Evolutionary conservation across 371 early-diverging fungal species (phyloP), one percentile per base, ranked within the genome.

Genomic region (Chytridiales sp.): DNA sequence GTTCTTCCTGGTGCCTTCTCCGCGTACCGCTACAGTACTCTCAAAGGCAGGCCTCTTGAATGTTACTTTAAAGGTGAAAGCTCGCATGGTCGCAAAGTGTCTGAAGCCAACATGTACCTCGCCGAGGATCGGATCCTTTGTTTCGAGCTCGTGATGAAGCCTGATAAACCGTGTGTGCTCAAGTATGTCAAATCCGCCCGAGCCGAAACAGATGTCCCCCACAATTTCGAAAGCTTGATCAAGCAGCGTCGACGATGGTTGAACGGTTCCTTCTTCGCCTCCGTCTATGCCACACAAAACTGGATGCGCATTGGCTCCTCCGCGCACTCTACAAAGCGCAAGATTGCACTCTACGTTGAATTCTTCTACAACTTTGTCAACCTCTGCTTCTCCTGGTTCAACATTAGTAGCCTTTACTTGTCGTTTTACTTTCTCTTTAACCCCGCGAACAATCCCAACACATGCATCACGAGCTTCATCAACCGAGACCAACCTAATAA

Each of bases 241-340:
- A 62, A 56, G 4, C 95, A 94, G 74, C 85, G 94, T 53, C 82
- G 95, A 49, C 84, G 95, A 50, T 95, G 95, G 95, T 75, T 95
- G 36, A 95, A 95, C 69, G 95, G 95, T n/a, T 92, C 93, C 4
- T 92, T 93, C 79, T 95, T 95, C 82, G 95, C 95, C 2, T 86
- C 89, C 19, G 80, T 94, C 36, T 47, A 46, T 24, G 57, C 57
- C n/a, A 35, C 47, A 9, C 47, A 44, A 21, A 56, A 56, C 26
- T 9, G 21, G 11, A 17, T 5, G 5, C 24, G 57, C 9, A 56
- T 56, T 26, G 44, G 44, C 19, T 19, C 32, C 8, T 56, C 83
- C 0, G 56, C 53, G 3, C 79, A 79, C 63, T 48, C 57, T n/a
- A 8, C 34, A n/a, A 3, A 11, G 19, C 40, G 89, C 48, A 87